Base-by-base conservation (phyloP, 169 alveolate genomes). In the Plasmodium berghei region DNA sequence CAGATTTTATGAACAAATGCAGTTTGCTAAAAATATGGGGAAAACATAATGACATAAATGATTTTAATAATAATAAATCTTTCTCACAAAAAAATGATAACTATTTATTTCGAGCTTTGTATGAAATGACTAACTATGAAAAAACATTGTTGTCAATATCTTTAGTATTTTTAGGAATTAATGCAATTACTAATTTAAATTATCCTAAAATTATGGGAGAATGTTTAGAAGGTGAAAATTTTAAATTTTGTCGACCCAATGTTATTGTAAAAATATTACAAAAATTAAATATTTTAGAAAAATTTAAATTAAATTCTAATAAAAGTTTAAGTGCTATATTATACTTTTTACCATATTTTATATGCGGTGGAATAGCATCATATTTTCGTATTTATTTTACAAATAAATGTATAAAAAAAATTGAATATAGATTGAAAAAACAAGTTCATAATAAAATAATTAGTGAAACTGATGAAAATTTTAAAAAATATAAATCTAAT, bases 171-270 rank as follows among this genome's bases (percentile, higher is more conserved):
- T 69, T 80, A 40, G 70, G 64, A 0, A 80, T 80, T 16, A 80
- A 80, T 67, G 90, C 90, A 22, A 66, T 42, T n/a, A 80, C 90
- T 0, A 80, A 80, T 16, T 52, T 80, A 48, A 80, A 61, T 34
- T 80, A 80, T 48, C 90, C 90, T n/a, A 80, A 69, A 59, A 80
- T 80, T 52, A 80, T 80, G 90, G 90, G 90, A 5, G 73, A 80
- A 59, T 55, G 40, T 22, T 14, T 8, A 20, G 55, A 62, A n/a
- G 16, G 46, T 22, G 48, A 26, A n/a, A 59, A 18, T 28, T 16
- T 5, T 64, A 22, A 56, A 10, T 42, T n/a, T 24, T 0, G 28
- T 20, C 56, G 59, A 28, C 34, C 28, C 26, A 49, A 63, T 54
- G 24, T 75, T 12, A 12, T 80, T 10, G 6, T 2, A 52, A 66